A percentile compares a stretch with the other conserved stretches of the same genome.
Evolutionary conservation across 2,329 filamentous ascomycete genomes (phyloP).

Genomic region (Boeremia exigua): DNA sequence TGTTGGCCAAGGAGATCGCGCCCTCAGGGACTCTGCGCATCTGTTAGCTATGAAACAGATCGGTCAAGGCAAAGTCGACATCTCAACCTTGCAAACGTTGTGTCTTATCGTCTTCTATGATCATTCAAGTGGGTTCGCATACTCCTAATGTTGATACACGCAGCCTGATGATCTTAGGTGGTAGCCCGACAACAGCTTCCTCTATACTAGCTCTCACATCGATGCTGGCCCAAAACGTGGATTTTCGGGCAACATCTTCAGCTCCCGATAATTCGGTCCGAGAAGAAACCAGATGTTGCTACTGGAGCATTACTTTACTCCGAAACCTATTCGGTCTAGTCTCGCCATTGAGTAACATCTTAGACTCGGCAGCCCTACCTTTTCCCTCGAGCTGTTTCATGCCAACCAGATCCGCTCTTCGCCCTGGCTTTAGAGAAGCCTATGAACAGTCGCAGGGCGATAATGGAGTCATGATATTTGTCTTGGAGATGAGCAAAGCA

Average conservation of each 20-base stretch:
- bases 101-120: not conserved
- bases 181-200: not conserved
- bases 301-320: not conserved
- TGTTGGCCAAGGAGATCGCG: not conserved
- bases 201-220: not conserved
- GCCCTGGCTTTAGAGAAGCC: not conserved
- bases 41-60: not conserved
- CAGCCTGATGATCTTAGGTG: not conserved
- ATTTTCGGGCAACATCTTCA: not conserved
- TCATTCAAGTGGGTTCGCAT: not conserved
- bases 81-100: not conserved
- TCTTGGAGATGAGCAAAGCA: conserved; percentile 4
- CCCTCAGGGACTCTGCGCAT: not conserved
- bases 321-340: not conserved
- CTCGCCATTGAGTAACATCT: not conserved
- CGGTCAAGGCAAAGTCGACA: not conserved
- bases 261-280: not conserved
- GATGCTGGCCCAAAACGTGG: not conserved
- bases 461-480: conserved; percentile 1
- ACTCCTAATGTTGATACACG: too few relatives aligned
- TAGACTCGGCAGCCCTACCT: not conserved
- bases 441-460: not conserved
- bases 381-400: conserved; percentile 2
- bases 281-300: not conserved
- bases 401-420: not conserved